Conservation (phyloP, 1,284 basidiomycete genomes). For the Mycosarcoma mackinlayi region DNA sequence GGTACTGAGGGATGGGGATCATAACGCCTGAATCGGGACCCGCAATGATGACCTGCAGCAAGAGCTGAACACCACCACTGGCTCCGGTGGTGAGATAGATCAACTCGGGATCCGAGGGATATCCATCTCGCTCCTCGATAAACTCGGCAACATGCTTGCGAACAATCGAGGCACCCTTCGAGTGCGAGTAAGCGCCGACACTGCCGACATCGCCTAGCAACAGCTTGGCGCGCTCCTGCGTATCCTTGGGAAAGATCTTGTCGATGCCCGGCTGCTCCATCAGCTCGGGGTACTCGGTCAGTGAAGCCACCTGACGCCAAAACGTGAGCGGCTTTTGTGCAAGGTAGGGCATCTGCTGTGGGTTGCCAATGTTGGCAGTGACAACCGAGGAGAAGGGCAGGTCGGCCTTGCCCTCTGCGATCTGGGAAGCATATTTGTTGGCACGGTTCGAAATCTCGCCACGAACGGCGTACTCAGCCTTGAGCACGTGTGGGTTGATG, state of each 20-base stretch:
- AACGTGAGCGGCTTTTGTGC: constrained; percentile 95
- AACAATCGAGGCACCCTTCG: constrained; percentile 90
- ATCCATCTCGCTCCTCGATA: constrained; percentile 74
- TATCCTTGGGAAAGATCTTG: constrained; percentile 83
- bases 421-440: constrained; percentile 75
- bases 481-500: constrained; percentile 82
- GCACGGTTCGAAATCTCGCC: constrained; percentile 94
- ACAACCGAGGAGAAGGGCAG: constrained; percentile 91
- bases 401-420: constrained; percentile 70
- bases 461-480: constrained; percentile 95
- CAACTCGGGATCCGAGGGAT: constrained; percentile 81
- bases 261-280: constrained; percentile 77
- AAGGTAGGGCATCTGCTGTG: constrained; percentile 87
- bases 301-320: constrained; percentile 87
- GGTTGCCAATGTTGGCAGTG: constrained; percentile 97
- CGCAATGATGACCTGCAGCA: constrained; percentile 83
- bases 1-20: constrained; percentile 98
- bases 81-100: constrained; percentile 96
- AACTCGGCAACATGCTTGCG: constrained; percentile 89
- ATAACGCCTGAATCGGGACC: constrained; percentile 78
- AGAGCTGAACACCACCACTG: constrained; percentile 87
- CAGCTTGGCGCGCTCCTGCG: constrained; percentile 82
- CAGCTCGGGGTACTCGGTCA: constrained; percentile 91
- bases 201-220: constrained; percentile 89
- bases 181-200: constrained; percentile 94